Conservation (phyloP, 495 filamentous ascomycete species). For the Coniosporium apollinis region DNA sequence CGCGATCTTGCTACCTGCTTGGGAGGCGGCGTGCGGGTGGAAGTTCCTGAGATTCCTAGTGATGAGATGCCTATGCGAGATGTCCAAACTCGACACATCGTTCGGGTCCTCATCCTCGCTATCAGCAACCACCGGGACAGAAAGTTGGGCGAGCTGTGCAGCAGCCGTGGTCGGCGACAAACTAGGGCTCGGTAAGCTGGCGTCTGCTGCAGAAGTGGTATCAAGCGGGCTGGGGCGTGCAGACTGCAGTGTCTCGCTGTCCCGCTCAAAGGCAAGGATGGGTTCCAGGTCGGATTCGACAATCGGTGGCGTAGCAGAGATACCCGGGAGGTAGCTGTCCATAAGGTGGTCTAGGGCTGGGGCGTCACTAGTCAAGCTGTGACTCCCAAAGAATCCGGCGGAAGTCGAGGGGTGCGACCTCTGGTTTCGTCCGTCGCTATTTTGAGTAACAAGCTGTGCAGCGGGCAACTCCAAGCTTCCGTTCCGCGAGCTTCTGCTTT, state of each 20-base stretch:
- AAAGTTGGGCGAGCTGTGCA: conserved; percentile 33
- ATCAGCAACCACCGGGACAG: conserved; percentile 2
- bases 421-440: too few relatives aligned
- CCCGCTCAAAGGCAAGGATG: conserved; percentile 9
- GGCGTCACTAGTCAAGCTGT: too few relatives aligned
- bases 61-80: conserved; percentile 5
- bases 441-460: too few relatives aligned
- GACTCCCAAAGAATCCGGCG: too few relatives aligned
- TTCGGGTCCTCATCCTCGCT: conserved; percentile 14
- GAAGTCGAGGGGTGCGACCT: too few relatives aligned
- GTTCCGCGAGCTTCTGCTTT: too few relatives aligned
- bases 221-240: conserved; percentile 28
- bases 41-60: not conserved
- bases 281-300: conserved; percentile 22
- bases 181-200: conserved; percentile 85
- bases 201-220: conserved; percentile 57
- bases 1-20: conserved; percentile 4
- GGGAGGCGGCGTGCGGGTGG: not conserved
- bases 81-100: conserved; percentile 14
- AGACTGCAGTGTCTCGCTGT: not conserved
- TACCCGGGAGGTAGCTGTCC: conserved; percentile 14
- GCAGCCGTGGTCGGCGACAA: conserved; percentile 81
- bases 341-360: too few relatives aligned
- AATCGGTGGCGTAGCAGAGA: conserved; percentile 25
- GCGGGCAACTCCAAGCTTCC: too few relatives aligned